Conservation (phyloP, 176 grass and related monocot genomes). For the Bolboschoenus planiculmis region DNA sequence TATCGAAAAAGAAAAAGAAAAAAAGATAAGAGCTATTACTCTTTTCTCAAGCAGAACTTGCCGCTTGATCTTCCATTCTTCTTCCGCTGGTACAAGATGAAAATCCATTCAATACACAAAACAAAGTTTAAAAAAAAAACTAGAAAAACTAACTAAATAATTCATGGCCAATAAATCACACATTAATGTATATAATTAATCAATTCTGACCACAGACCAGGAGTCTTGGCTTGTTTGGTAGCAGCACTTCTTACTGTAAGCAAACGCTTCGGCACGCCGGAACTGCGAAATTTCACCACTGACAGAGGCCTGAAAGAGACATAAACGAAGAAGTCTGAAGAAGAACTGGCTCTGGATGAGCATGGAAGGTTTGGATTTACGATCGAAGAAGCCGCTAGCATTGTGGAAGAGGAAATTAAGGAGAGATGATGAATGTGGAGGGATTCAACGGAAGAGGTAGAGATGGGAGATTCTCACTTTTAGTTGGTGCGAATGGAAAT, state of each 20-base stretch:
- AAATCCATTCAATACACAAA: background rate
- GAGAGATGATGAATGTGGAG: background rate
- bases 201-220: slow-evolving; percentile 34
- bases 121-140: background rate
- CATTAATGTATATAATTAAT: background rate
- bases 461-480: background rate
- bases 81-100: slow-evolving; percentile 54
- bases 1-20: background rate
- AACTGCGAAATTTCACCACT: slow-evolving; percentile 23
- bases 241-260: slow-evolving; percentile 58
- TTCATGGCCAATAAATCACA: slow-evolving; percentile 15
- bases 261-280: slow-evolving; percentile 11
- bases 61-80: slow-evolving; percentile 92
- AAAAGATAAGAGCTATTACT: slow-evolving; percentile 28
- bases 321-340: slow-evolving; percentile 50
- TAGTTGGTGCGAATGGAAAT: background rate
- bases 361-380: slow-evolving; percentile 49
- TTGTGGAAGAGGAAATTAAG: slow-evolving; percentile 31
- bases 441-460: background rate
- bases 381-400: slow-evolving; percentile 63
- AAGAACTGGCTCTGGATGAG: slow-evolving; percentile 45
- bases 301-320: slow-evolving; percentile 40
- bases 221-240: slow-evolving; percentile 79
- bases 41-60: slow-evolving; percentile 67
- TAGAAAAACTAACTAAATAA: background rate